Evolutionary conservation across 352 stramenopile species (phyloP), one percentile per base, ranked within the genome.

Genomic region (Blastocystis sp.): DNA sequence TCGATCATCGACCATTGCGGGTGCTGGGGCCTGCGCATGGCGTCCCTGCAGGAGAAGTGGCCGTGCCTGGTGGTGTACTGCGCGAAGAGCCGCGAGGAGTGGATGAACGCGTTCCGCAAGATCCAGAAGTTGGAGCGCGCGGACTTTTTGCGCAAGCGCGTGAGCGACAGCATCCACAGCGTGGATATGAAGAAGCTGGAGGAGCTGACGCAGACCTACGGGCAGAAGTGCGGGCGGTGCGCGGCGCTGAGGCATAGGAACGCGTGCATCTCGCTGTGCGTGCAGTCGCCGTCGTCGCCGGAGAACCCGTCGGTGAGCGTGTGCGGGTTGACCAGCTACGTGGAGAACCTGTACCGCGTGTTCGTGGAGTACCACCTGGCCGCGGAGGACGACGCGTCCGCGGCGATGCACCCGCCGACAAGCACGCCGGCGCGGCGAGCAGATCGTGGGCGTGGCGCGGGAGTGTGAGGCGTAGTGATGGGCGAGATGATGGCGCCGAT

Each of bases 31-130:
- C 67, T 88, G 52, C 78, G 67, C 19, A 62, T 88, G 43, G 41
- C 78, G 14, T 76, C 64, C 9, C 53, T 76, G 19, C 14, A 79
- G 43, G 78, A 88, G 43, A 77, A 61, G 1, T 88, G 78, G 78
- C 78, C 78, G 23, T 88, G 78, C 78, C 43, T 88, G 28, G 40
- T 88, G 1, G 78, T 88, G 21, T 88, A 88, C 60, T 79, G 67
- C 28, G 78, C 78, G 34, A 79, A 76, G 60, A 53, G 48, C 59
- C 41, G 61, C 34, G 78, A 88, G 17, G 28, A 23, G 0, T 88
- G 78, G 78, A 78, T 78, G 60, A 88, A 77, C 56, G 78, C 78
- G 3, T 88, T 88, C 45, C 23, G 66, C 21, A 78, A 61, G 28
- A 88, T 88, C 56, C 60, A 78, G 21, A 88, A 88, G 52, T 41